Conservation (phyloP, 1,139 yeast genomes). For the Ogataea hybrid region DNA sequence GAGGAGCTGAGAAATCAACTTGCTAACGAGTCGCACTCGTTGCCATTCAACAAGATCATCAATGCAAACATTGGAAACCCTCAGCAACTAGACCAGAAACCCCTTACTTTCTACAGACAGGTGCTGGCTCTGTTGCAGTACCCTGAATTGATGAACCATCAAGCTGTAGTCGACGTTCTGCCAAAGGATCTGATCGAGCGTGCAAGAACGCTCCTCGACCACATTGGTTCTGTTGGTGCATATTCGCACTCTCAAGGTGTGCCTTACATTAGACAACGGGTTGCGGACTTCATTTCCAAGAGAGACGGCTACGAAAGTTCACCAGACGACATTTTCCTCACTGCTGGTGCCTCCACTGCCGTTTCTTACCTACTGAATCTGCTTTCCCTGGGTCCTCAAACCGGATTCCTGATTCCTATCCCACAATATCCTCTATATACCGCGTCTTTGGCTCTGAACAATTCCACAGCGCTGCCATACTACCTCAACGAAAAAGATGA, state of each 20-base stretch:
- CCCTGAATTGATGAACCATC: constrained; percentile 59
- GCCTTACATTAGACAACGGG: constrained; percentile 62
- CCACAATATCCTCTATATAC: constrained; percentile 98
- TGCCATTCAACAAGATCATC: constrained; percentile 77
- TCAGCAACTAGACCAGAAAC: constrained; percentile 91
- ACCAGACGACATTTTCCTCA: constrained; percentile 73
- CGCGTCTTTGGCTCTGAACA: constrained; percentile 81
- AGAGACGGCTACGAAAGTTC: constrained; percentile 69
- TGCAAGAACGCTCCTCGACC: constrained; percentile 56
- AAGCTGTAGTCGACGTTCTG: constrained; percentile 37
- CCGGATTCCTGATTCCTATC: constrained; percentile 91
- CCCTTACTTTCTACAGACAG: constrained; percentile 93
- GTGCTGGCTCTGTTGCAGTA: constrained; percentile 83
- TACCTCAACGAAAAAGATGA: constrained; percentile 72
- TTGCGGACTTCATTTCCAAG: constrained; percentile 72
- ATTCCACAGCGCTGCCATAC: constrained; percentile 85
- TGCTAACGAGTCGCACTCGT: constrained; percentile 49
- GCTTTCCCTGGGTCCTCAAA: constrained; percentile 58
- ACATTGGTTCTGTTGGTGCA: constrained; percentile 86
- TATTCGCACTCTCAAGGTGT: constrained; percentile 94
- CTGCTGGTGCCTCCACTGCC: constrained; percentile 93
- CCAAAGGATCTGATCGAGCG: constrained; percentile 74
- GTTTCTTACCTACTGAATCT: constrained; percentile 74
- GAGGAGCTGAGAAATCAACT: constrained; percentile 70
- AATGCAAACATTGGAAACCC: constrained; percentile 97